Evolutionary conservation across 768 basidiomycete genomes (phyloP), one percentile per base, ranked within the genome.

Genomic region (Leccinum disarticulatum): DNA sequence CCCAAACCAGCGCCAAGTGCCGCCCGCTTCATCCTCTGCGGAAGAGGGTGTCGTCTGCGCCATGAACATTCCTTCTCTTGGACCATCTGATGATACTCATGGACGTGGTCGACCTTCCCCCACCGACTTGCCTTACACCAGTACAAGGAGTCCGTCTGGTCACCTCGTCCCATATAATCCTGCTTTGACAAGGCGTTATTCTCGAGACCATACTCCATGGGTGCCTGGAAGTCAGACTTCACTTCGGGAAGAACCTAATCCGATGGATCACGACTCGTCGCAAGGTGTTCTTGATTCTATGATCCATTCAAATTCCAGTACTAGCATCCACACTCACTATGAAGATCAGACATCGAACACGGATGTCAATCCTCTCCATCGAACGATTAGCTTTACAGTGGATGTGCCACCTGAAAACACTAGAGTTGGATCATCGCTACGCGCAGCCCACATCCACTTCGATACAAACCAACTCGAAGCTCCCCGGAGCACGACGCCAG

Each of bases 111-210:
- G 35, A 9, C 52, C 38, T 33, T 69, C 70, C 30, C 58, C 60
- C 0, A 43, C 48, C 5, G 70, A 68, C 28, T 41, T 33, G 22
- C 59, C 61, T 14, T 68, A 64, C n/a, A 49, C 36, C 28, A 57
- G 9, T 48, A 28, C 43, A 22, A 64, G 60, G 38, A 66, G 67
- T 10, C 54, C 53, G 7, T 70, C 68, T 35, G 68, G 63, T 17
- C 69, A 70, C 27, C 63, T 71, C 15, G 3, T 43, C 3, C 68
- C 68, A 8, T 51, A 48, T 46, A 52, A 68, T 17, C 70, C 58
- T 5, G 10, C 49, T 36, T 60, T 56, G 7, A 51, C 58, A 54
- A 65, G 62, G 31, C 61, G 49, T 25, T 50, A 52, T 51, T 62
- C 68, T 1, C 61, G 48, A 48, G 60, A 55, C 14, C 3, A 28